These are phyloP conservation scores for Blastobotrys buckinghamii DNA, from an alignment of 1,139 yeast genomes.

Conservation along the genomic window DNA sequence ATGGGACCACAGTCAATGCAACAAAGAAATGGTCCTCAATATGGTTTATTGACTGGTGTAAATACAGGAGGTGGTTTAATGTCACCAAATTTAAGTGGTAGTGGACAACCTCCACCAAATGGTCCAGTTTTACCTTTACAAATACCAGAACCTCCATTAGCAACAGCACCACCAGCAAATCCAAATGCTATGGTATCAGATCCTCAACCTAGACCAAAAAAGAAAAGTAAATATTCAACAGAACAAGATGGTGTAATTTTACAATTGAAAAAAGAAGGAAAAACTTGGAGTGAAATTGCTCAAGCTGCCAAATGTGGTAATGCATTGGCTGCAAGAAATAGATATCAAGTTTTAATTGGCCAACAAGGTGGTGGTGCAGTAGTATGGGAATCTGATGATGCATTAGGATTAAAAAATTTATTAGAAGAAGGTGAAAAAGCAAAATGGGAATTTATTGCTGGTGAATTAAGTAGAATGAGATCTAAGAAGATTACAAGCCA, in stretches of 20 bases:
- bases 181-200: slow-evolving; percentile 34
- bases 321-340: slow-evolving; percentile 66
- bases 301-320: slow-evolving; percentile 60
- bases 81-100: slow-evolving; percentile 12
- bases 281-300: slow-evolving; percentile 71
- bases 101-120: slow-evolving; percentile 1
- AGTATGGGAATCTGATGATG: slow-evolving; percentile 58
- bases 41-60: slow-evolving; percentile 18
- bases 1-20: neutral
- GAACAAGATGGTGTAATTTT: slow-evolving; percentile 67
- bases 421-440: slow-evolving; percentile 67
- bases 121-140: slow-evolving; percentile 26
- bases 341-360: slow-evolving; percentile 77
- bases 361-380: slow-evolving; percentile 75
- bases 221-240: slow-evolving; percentile 60
- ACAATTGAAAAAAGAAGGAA: slow-evolving; percentile 54
- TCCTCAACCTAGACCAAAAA: slow-evolving; percentile 46
- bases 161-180: slow-evolving; percentile 31
- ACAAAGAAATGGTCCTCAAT: slow-evolving; percentile 16
- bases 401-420: slow-evolving; percentile 43
- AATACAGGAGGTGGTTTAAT: slow-evolving; percentile 12
- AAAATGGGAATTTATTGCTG: slow-evolving; percentile 61
- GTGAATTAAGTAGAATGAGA: slow-evolving; percentile 55
- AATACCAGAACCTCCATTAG: slow-evolving; percentile 34
- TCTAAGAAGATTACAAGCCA: slow-evolving; percentile 48